Evolutionary conservation across 441 rosid genomes (phyloP).

Genomic region (Arabidopsis hybrid): DNA sequence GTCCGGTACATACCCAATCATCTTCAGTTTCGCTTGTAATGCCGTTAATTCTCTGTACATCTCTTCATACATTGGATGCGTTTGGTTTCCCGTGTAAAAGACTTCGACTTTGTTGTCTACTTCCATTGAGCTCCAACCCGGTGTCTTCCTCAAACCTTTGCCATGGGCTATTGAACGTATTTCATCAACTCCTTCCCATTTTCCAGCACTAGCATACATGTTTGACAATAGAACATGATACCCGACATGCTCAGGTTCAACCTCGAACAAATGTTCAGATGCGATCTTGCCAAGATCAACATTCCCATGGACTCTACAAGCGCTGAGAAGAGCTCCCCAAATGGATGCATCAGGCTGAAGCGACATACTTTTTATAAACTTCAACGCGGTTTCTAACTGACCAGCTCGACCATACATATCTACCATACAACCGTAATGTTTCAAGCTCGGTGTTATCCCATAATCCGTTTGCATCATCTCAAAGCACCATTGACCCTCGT

Average conservation of each 20-base stretch:
- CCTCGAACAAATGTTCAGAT: constrained; percentile 63
- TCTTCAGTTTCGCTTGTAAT: constrained; percentile 60
- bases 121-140: constrained; percentile 85
- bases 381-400: constrained; percentile 60
- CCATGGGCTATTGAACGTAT: constrained; percentile 65
- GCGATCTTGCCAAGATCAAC: constrained; percentile 63
- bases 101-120: constrained; percentile 63
- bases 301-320: constrained; percentile 77
- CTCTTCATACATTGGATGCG: constrained; percentile 62
- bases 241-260: constrained; percentile 72
- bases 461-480: constrained; percentile 61
- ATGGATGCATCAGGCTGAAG: constrained; percentile 74
- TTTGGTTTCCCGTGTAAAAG: constrained; percentile 67
- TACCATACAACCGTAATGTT: constrained; percentile 88
- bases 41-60: constrained; percentile 56
- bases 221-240: constrained; percentile 73
- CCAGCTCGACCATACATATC: constrained; percentile 86
- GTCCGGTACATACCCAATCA: constrained; percentile 71
- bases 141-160: constrained; percentile 74
- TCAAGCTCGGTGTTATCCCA: constrained; percentile 61
- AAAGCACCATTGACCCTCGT: constrained; percentile 71
- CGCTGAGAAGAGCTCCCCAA: constrained; percentile 85
- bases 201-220: constrained; percentile 71
- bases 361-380: constrained; percentile 64
- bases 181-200: constrained; percentile 69